Base-by-base conservation (phyloP, 1,284 basidiomycete species). In the Ceratobasidium sp. region DNA sequence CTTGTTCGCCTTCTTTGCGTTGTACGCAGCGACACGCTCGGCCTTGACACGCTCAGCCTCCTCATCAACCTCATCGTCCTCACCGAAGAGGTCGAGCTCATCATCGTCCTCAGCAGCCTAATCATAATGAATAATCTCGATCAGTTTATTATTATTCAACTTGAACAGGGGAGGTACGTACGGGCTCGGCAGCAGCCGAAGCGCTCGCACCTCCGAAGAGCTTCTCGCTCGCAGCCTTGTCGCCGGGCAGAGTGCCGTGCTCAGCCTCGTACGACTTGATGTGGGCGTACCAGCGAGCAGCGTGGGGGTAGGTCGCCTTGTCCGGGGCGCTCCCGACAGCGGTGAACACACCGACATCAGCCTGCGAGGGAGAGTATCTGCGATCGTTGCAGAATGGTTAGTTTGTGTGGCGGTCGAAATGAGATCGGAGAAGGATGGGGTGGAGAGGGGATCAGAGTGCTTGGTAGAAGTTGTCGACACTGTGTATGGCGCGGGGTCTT, bases 31-130 rank as follows among this genome's bases (percentile, higher is more conserved):
- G 75, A 99, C 90, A 85, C 98, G 96, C 85, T 99, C 92, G 36
- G 92, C 92, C 89, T 99, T 99, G 88, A 99, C 82, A 78, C 89
- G 89, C 87, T 99, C 98, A 48, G 95, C 94, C 86, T 98, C 98
- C 66, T 87, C 94, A 83, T 98, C 96, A 27, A 90, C 95, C 79
- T 95, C 96, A 22, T 88, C 87, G 77, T 97, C 95, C 67, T 90
- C 92, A 76, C 93, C 95, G 86, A 98, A 97, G 76, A 98, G 91
- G 85, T 97, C 95, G 77, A 97, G 89, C 24, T 96, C 94, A 63
- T 98, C 96, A 74, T 95, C 95, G n/a, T 92, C 95, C 15, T 86
- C 92, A 59, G 82, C 87, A n/a, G 81, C 84, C 66, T 69, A 29
- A 15, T 15, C 11, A 2, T 1, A 14, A 48, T 7, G 1, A 48